Base-by-base conservation (phyloP, 495 filamentous ascomycete species). In the Aspergillus sparsus region DNA sequence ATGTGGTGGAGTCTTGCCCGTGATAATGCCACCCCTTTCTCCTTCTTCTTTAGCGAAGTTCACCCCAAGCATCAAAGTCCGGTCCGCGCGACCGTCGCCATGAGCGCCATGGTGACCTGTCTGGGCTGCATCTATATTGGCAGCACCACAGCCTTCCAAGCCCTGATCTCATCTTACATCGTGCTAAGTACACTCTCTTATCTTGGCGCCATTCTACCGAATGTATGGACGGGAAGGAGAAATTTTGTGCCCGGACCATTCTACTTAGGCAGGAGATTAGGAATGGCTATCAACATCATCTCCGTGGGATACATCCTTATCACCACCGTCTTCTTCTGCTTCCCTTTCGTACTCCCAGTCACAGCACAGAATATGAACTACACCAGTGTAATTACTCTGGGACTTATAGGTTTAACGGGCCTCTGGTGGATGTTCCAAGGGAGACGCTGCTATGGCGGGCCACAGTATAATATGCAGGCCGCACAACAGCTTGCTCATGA, bases 1-100 rank as follows among this genome's bases (percentile, higher is more conserved):
- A 87, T 86, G 31, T 85, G 89, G 67, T 96, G 91, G 91, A 86
- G 89, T 5, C 81, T 96, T 7, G 85, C 89, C 35, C 85, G 91
- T 33, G 91, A 95, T 69, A 81, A 85, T 16, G 80, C 78, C 16
- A 80, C 76, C 8, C 80, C 79, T 0, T 82, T 78, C 65, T 51
- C 71, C 6, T 50, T 62, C 6, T 75, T 71, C 66, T 65, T 81
- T 32, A 67, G 72, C 31, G 68, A 55, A 6, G 73, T 82, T 67
- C 70, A 71, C 60, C 61, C 64, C 27, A 77, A 55, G 1, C 78
- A 83, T 27, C 80, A 83, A 33, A 87, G 83, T 63, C 90, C 91
- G 0, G 76, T 90, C 49, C 82, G 84, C 57, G 83, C 90, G 0
- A 91, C 87, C 0, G 56, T 93, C 76, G 35, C 85, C 77, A 59